Percentiles rank a stretch among this genome's conserved stretches.
These are phyloP conservation scores for Penicillium sp. DNA, from an alignment of 2,329 filamentous ascomycete species.

Conservation along the genomic window DNA sequence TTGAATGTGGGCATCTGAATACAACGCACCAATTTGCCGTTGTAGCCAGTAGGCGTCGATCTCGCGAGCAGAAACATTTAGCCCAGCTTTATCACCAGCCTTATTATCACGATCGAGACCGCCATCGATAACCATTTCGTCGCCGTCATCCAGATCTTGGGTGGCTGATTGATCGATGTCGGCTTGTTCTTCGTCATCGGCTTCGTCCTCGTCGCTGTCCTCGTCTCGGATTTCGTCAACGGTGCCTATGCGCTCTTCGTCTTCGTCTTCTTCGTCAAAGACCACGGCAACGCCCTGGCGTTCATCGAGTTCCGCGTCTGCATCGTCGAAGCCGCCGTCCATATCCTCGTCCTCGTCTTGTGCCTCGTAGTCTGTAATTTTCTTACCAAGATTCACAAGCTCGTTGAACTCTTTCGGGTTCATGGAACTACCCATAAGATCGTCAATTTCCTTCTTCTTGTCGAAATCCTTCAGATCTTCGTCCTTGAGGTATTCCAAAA, in stretches of 20 bases:
- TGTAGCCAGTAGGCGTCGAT: conserved; percentile 98
- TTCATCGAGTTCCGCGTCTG: conserved; percentile 79
- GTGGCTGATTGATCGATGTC: conserved; percentile 49
- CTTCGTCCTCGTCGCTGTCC: conserved; percentile 78
- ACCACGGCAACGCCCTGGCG: conserved; percentile 96
- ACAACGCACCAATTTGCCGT: conserved; percentile 82
- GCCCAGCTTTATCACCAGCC: conserved; percentile 46
- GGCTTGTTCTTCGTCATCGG: conserved; percentile 60
- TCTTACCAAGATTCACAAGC: conserved; percentile 92
- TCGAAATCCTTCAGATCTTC: conserved; percentile 95
- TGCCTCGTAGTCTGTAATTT: conserved; percentile 97
- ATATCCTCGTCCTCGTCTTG: conserved; percentile 93
- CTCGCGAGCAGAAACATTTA: conserved; percentile 75
- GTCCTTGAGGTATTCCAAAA: conserved; percentile 89
- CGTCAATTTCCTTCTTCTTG: conserved; percentile 96
- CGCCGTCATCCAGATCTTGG: conserved; percentile 50
- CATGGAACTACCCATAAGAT: conserved; percentile 80
- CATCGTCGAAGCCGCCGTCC: conserved; percentile 66
- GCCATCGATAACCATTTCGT: conserved; percentile 82
- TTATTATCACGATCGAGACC: conserved; percentile 48
- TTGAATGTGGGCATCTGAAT: conserved; percentile 87
- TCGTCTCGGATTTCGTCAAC: conserved; percentile 83
- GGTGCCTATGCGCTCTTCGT: conserved; percentile 74
- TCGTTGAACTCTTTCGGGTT: conserved; percentile 93
- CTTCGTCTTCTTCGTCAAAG: conserved; percentile 88